Evolutionary conservation across 2,329 filamentous ascomycete genomes (phyloP), one percentile per base, ranked within the genome.

Genomic region (Pseudodiploospora longispora): DNA sequence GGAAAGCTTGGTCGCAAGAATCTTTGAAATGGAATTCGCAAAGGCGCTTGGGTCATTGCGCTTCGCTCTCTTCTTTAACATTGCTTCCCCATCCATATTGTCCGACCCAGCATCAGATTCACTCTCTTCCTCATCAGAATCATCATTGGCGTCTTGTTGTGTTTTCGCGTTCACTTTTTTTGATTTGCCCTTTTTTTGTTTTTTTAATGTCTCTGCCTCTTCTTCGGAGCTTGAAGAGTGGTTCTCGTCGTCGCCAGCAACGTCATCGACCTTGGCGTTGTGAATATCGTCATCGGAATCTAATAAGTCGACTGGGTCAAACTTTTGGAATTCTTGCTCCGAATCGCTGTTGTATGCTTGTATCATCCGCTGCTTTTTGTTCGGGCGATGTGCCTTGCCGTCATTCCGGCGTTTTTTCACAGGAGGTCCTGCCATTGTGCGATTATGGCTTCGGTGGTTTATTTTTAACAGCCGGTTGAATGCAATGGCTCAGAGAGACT

Each of bases 1-100:
- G 2, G 89, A 84, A 7, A 97, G 75, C 67, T 97, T 97, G 40
- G 88, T 91, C 44, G 82, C 82, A 37, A 98, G 76, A 61, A 98
- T 96, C 65, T 93, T 95, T 54, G 86, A 85, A 57, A 98, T 88
- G 41, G 89, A 95, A 2, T 84, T 95, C 27, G 91, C 87, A 64
- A 98, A 97, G 42, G 87, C 89, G 51, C 76, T 72, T 3, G 93
- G 90, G 64, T 98, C 91, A 67, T 95, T 95, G 59, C 90, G 84
- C 68, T 97, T 97, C 10, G 82, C 80, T 57, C 80, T 85, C 33
- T 59, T 59, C 50, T 67, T 66, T 38, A 54, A 60, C 9, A 56
- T 41, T 64, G 34, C 65, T 34, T 59, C 57, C 10, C 58, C 58
- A 5, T 60, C 63, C 42, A 65, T 66, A 27, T 68, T 60, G n/a